Base-by-base conservation (phyloP, 2,329 filamentous ascomycete genomes). In the Ramichloridium luteum region DNA sequence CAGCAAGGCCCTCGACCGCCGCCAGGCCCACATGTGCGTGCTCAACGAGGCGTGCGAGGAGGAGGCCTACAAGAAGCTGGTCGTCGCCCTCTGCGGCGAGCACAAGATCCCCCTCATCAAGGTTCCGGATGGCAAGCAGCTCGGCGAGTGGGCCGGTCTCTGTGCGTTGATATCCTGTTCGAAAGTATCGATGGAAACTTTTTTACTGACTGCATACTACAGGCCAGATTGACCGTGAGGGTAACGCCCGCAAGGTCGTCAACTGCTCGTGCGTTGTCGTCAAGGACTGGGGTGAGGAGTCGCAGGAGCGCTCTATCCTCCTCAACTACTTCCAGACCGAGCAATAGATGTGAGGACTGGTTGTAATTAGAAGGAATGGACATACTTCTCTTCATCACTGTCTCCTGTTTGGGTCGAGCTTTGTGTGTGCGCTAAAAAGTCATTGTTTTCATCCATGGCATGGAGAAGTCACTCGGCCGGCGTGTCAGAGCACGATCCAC, bases 251-350 rank as follows among this genome's bases (percentile, higher is more conserved):
- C 69, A 98, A 98, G 80, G 88, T 98, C 53, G 90, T 98, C 72
- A 98, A 98, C 82, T 98, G 90, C 85, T 96, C 88, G 60, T 96
- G 90, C 75, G 90, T 98, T 58, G 90, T 98, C 45, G 90, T 98
- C 59, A 88, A 90, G 74, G 86, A 98, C 68, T 98, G 90, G 90
- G 90, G 90, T 76, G 90, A 96, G 77, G 90, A 98, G 74, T 92
- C 82, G 51, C 86, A 93, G 72, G 90, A 98, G 78, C 86, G 90
- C 62, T 84, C 79, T 59, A 85, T 96, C 68, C 82, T 98, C 63
- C 84, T 98, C 67, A 93, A 98, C 80, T 98, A 98, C 82, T 96
- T 98, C 86, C 82, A 93, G 74, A 93, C 85, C 63, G 65, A 68
- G 61, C 65, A 68, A 55, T 68, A 68, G 45, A 51, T 37, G 40